phyloP scores from a whole-genome alignment of 2,329 filamentous ascomycete species.

The Hymenotorrendiella dingleyae region DNA sequence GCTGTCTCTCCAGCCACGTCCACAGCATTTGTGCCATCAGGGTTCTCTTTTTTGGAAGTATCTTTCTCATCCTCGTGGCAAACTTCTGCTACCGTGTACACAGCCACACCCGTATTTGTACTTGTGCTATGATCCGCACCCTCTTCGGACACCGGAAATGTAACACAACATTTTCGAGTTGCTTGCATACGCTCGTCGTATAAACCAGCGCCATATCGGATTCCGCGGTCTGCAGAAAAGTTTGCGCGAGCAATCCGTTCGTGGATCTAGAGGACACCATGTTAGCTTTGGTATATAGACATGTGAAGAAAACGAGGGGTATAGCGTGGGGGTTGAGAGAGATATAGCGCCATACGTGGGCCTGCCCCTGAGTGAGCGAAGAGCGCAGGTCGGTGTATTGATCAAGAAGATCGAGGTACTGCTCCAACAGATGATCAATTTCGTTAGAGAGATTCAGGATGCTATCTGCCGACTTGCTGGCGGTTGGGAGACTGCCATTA shows the following conservation, averaged over 20 bases:
- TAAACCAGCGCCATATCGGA: constrained; percentile 61
- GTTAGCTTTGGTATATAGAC: not conserved
- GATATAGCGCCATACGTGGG: constrained; percentile 36
- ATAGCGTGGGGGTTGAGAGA: not conserved
- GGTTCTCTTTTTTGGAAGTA: too few species aligned
- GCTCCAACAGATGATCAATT: constrained; percentile 59
- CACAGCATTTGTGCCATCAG: not conserved
- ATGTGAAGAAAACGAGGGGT: too few species aligned
- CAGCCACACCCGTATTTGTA: too few species aligned
- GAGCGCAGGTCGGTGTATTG: constrained; percentile 57
- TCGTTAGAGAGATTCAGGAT: constrained; percentile 14
- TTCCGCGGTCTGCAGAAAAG: constrained; percentile 58
- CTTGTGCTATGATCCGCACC: not conserved
- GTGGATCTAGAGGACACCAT: constrained; percentile 16
- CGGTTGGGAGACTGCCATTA: not conserved
- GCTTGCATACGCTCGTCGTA: constrained; percentile 73
- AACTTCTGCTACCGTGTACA: too few species aligned
- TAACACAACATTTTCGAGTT: constrained; percentile 37
- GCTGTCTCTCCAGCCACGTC: not conserved
- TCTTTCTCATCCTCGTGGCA: too few species aligned
- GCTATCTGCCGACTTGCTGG: not conserved
- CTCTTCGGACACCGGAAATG: constrained; percentile 13
- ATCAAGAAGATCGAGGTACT: constrained; percentile 61
- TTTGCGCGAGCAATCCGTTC: constrained; percentile 62
- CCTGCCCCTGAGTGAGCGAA: constrained; percentile 48